phyloP scores from a whole-genome alignment of 2,329 filamentous ascomycete species.

The Exophiala alcalophila region DNA sequence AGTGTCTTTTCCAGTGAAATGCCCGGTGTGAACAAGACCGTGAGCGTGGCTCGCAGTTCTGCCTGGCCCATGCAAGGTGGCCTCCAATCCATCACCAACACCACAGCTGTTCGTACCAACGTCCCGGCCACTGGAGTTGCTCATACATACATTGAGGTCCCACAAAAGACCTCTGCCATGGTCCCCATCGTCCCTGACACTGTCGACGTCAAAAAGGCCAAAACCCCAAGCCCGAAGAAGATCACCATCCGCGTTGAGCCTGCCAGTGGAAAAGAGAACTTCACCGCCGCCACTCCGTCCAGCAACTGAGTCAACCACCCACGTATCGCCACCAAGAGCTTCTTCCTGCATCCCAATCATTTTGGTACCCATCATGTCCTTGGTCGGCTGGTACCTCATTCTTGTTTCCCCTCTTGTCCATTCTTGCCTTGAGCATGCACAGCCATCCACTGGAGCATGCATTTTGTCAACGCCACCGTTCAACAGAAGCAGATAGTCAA shows the following conservation, averaged over 20 bases:
- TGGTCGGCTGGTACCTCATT: constrained; percentile 21
- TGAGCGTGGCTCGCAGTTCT: constrained; percentile 35
- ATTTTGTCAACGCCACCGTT: constrained; percentile 11
- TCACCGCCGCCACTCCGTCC: constrained; percentile 34
- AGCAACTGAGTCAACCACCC: constrained; percentile 28
- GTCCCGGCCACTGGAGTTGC: constrained; percentile 29
- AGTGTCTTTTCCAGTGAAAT: constrained; percentile 34
- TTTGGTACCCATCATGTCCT: constrained; percentile 22
- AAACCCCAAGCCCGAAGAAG: constrained; percentile 43
- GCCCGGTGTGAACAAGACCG: constrained; percentile 40
- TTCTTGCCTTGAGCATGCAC: constrained; percentile 22
- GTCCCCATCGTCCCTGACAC: constrained; percentile 34
- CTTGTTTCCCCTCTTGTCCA: constrained; percentile 24
- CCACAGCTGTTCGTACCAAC: constrained; percentile 32
- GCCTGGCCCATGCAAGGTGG: constrained; percentile 39
- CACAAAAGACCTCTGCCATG: constrained; percentile 37
- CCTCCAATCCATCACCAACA: constrained; percentile 40
- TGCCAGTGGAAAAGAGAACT: constrained; percentile 40
- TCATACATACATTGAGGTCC: constrained; percentile 33
- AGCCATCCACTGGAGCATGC: constrained; percentile 13
- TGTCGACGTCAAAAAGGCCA: constrained; percentile 34
- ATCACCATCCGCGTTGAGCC: constrained; percentile 38
- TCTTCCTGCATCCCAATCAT: constrained; percentile 14
- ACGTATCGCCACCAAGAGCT: constrained; percentile 13
- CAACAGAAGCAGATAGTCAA: constrained; percentile 7